Percentiles rank a stretch among this genome's conserved stretches.
phyloP scores from a whole-genome alignment of 768 basidiomycete genomes.

The Astraeus odoratus region DNA sequence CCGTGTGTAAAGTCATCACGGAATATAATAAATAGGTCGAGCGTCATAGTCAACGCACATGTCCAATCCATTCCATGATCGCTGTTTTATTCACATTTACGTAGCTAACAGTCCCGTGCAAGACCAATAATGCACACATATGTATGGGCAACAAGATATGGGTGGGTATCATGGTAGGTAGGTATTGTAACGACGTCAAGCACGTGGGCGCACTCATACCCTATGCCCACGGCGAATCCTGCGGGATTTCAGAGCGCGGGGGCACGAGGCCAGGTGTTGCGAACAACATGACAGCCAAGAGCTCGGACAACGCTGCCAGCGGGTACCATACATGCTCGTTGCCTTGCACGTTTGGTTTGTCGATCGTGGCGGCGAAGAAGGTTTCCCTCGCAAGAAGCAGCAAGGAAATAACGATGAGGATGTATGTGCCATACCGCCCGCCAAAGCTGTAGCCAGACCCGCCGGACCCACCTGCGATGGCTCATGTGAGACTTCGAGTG shows the following conservation, averaged over 20 bases:
- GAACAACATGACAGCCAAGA: slow-evolving; percentile 24
- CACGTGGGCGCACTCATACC: neutral
- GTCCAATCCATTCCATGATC: neutral
- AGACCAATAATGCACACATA: no score
- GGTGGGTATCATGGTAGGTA: neutral
- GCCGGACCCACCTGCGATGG: slow-evolving; percentile 8
- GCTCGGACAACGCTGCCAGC: slow-evolving; percentile 25
- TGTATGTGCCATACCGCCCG: slow-evolving; percentile 12
- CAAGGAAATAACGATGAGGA: slow-evolving; percentile 18
- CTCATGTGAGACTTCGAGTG: neutral
- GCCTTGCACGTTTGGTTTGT: slow-evolving; percentile 11
- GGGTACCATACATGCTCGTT: slow-evolving; percentile 29
- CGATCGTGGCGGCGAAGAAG: slow-evolving; percentile 24
- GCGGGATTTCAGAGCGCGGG: slow-evolving; percentile 4
- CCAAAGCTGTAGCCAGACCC: slow-evolving; percentile 6
- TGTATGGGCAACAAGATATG: no score
- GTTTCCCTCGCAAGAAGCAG: slow-evolving; percentile 24
- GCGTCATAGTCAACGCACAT: neutral
- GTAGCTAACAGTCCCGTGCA: no score
- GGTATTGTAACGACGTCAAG: no score
- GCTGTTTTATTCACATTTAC: no score
- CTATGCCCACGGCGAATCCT: neutral
- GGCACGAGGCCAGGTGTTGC: slow-evolving; percentile 28
- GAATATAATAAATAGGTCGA: neutral
- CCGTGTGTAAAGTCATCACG: no score